Evolutionary conservation across 2,329 filamentous ascomycete species (phyloP).

Genomic region (Dactylonectria estremocensis): DNA sequence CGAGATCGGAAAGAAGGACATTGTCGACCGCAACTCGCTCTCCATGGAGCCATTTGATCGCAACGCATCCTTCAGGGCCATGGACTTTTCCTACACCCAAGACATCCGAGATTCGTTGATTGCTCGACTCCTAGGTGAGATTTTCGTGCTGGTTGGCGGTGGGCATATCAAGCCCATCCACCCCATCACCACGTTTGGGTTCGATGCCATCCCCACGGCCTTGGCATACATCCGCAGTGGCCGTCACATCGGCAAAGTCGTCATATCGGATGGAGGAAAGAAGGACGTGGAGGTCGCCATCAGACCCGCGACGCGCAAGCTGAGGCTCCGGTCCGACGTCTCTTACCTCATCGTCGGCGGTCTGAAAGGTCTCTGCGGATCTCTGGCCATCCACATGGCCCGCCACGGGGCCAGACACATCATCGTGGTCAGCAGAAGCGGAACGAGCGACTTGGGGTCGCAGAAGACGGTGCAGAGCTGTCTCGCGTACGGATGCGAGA

Average conservation of each 20-base stretch:
- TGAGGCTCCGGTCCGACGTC: no score
- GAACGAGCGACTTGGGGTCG: slow-evolving; percentile 19
- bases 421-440: slow-evolving; percentile 48
- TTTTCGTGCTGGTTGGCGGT: no score
- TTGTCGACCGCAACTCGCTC: slow-evolving; percentile 2
- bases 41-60: slow-evolving; percentile 14
- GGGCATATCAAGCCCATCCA: slow-evolving; percentile 40
- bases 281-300: neutral
- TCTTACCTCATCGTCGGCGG: slow-evolving; percentile 58
- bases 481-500: neutral
- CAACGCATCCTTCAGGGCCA: slow-evolving; percentile 6
- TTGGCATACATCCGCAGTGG: no score
- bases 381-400: slow-evolving; percentile 52
- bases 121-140: no score
- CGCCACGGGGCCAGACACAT: slow-evolving; percentile 52
- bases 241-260: slow-evolving; percentile 52
- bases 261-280: slow-evolving; percentile 49
- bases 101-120: no score
- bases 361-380: slow-evolving; percentile 54
- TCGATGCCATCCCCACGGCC: slow-evolving; percentile 23
- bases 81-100: no score
- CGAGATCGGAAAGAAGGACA: slow-evolving; percentile 11
- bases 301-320: no score
- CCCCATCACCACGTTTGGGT: slow-evolving; percentile 42
- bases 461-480: neutral